Base-by-base conservation (phyloP, 164 flowering plant species). In the Vitis labrusca region DNA sequence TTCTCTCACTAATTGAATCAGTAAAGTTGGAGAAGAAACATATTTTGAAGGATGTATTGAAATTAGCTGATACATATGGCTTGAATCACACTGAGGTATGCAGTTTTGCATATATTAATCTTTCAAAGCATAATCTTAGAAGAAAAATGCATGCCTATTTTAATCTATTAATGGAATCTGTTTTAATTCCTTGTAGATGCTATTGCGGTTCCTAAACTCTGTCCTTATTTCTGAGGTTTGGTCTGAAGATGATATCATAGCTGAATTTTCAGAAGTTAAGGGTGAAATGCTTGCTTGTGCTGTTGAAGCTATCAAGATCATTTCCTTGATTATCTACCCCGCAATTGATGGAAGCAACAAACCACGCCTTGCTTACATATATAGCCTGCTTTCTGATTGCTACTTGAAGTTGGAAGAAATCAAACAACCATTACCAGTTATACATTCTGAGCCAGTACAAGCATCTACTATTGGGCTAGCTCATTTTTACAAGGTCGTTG, bases 201-300 rank as follows among this genome's bases (percentile, higher is more conserved):
- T 95, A 53, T 81, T 89, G 15, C 73, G 75, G 37, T 95, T 68
- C 70, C 76, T 93, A 63, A 69, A 79, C 73, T 80, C 88, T 65
- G 74, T 83, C 67, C 90, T 95, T 75, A 81, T 89, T 69, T 95
- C 99, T 54, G 92, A 93, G 74, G 82, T 75, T 64, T 95, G 99
- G 97, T 69, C 83, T 57, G 75, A 87, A 73, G 97, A 90, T 54
- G 98, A 95, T 71, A 84, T 93, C 65, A 76, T 50, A 11, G 81
- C 83, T 71, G 97, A 90, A 79, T 77, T 90, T 68, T 78, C 87
- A 59, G 82, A 72, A 9, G 71, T 82, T 19, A 83, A 77, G 65
- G 82, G 69, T 50, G 90, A 90, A 76, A 64, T 93, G 44, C 68
- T 85, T 76, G 75, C 80, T 54, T 71, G 63, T 81, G 89, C 86